Conservation (phyloP, 2,329 filamentous ascomycete species). For the Nemania diffusa region DNA sequence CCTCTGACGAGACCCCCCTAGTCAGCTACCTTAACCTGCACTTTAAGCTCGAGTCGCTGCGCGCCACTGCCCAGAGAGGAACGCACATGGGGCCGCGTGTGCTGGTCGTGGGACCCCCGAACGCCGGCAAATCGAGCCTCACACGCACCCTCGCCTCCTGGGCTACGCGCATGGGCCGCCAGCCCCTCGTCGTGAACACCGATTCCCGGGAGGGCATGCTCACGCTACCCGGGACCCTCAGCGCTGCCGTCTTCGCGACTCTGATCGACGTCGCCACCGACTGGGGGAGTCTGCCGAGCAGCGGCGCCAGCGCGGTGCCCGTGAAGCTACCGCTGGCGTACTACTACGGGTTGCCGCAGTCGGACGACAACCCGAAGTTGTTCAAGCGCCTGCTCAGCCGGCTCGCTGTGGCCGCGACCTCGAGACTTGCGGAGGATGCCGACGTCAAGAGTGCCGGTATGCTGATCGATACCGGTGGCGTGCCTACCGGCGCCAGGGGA, state of each 20-base stretch:
- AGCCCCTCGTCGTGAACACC: constrained; percentile 85
- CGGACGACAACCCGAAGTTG: constrained; percentile 76
- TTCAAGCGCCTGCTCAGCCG: constrained; percentile 80
- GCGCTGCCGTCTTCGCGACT: constrained; percentile 85
- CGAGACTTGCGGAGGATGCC: constrained; percentile 79
- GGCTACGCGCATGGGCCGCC: constrained; percentile 76
- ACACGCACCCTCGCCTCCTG: constrained; percentile 82
- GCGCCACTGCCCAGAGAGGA: constrained; percentile 66
- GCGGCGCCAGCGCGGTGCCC: constrained; percentile 85
- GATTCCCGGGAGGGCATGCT: constrained; percentile 85
- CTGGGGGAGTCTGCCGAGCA: constrained; percentile 91
- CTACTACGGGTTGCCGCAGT: constrained; percentile 79
- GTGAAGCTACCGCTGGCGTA: constrained; percentile 94
- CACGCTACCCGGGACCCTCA: constrained; percentile 81
- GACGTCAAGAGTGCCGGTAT: constrained; percentile 78
- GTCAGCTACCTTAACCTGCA: constrained; percentile 86
- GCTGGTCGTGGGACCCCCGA: constrained; percentile 80
- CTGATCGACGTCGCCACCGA: constrained; percentile 84
- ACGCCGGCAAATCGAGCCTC: constrained; percentile 85
- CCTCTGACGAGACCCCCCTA: constrained; percentile 83
- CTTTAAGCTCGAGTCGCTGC: constrained; percentile 80
- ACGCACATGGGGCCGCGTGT: constrained; percentile 75
- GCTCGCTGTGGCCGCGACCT: constrained; percentile 81
- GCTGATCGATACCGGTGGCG: constrained; percentile 84
- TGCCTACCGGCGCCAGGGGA: constrained; percentile 57